Percentiles rank a stretch among this genome's conserved stretches.
Evolutionary conservation across 495 filamentous ascomycete genomes (phyloP).

Genomic region (Hypoxylon lenormandii): DNA sequence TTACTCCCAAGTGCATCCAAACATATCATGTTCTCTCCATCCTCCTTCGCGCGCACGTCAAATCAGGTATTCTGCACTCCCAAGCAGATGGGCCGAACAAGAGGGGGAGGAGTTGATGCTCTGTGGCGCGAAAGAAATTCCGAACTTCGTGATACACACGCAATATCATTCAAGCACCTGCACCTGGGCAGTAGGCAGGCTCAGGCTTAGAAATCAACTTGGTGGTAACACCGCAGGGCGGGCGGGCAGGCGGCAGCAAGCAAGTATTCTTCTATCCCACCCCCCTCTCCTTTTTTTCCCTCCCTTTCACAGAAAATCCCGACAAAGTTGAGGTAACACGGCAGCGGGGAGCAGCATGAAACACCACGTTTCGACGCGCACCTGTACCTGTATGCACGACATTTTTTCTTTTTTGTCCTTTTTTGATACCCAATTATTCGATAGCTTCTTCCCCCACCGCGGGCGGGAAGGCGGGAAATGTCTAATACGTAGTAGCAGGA

Average conservation of each 20-base stretch:
- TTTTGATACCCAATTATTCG: slow-evolving; percentile 7
- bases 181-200: too few relatives aligned
- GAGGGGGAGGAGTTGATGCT: neutral
- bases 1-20: too few relatives aligned
- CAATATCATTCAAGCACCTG: neutral
- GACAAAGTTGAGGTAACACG: slow-evolving; percentile 22
- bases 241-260: neutral
- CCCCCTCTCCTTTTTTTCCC: neutral
- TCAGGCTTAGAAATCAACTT: slow-evolving; percentile 10
- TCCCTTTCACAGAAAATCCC: slow-evolving; percentile 1
- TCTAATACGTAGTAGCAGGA: neutral
- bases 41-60: too few relatives aligned
- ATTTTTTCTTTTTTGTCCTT: slow-evolving; percentile 6
- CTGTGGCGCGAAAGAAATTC: neutral
- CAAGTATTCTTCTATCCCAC: neutral
- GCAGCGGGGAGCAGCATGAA: slow-evolving; percentile 31
- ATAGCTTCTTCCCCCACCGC: slow-evolving; percentile 13
- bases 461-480: neutral
- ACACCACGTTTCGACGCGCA: slow-evolving; percentile 47
- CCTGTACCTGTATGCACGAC: slow-evolving; percentile 30
- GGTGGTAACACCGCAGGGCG: neutral
- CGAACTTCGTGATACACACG: neutral
- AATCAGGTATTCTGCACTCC: slow-evolving; percentile 7
- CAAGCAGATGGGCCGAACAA: slow-evolving; percentile 16
- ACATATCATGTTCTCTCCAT: too few relatives aligned